These are phyloP conservation scores for Fusarium chuoi DNA, from an alignment of 2,329 filamentous ascomycete genomes.

Conservation along the genomic window DNA sequence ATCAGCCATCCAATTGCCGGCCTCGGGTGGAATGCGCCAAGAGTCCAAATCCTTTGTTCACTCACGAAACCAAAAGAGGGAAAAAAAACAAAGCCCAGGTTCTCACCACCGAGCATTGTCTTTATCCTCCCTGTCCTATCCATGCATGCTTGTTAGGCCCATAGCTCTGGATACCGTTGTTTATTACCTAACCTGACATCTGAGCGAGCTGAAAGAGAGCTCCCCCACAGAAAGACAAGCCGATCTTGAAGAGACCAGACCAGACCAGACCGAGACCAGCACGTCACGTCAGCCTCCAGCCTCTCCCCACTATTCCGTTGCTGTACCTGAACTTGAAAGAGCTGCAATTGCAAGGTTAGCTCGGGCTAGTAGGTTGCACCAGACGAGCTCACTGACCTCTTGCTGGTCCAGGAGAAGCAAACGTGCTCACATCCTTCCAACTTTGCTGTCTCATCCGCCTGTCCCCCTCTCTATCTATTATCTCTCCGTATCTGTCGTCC, in stretches of 20 bases:
- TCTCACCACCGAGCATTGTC: conserved; percentile 19
- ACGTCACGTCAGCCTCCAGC: conserved; percentile 26
- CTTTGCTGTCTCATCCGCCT: conserved; percentile 11
- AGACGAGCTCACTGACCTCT: conserved; percentile 41
- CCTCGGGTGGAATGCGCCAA: conserved; percentile 38
- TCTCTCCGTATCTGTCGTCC: background rate
- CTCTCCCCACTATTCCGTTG: conserved; percentile 32
- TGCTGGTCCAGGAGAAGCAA: conserved; percentile 28
- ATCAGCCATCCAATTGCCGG: conserved; percentile 36
- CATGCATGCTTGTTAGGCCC: background rate
- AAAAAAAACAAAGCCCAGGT: background rate
- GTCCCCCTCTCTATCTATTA: background rate
- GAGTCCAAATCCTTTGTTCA: conserved; percentile 37
- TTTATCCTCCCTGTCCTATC: background rate
- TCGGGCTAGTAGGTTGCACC: conserved; percentile 29
- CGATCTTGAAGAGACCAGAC: background rate
- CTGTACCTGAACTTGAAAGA: conserved; percentile 33
- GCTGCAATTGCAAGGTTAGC: conserved; percentile 33
- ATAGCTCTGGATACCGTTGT: background rate
- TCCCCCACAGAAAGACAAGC: conserved; percentile 32
- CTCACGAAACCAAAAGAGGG: conserved; percentile 4
- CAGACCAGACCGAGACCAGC: conserved; percentile 16
- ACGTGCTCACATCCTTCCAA: conserved; percentile 36
- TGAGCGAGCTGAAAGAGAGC: conserved; percentile 30
- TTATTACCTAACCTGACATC: background rate